Evolutionary conservation across 176 grass and related monocot species (phyloP), one percentile per base, ranked within the genome.

Genomic region (Leersia perrieri): DNA sequence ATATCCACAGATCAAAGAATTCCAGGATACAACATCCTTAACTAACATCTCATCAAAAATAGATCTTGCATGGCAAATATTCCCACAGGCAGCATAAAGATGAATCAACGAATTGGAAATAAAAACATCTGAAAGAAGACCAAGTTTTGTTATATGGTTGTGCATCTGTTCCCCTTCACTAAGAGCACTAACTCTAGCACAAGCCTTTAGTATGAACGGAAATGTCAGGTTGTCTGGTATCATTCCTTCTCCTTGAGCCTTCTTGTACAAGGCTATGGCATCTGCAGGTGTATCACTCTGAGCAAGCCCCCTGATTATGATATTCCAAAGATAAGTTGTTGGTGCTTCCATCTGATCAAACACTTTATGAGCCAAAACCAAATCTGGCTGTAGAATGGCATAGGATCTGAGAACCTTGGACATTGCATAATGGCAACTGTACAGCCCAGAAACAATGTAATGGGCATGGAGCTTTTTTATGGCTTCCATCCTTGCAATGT

Each of bases 1-100:
- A n/a, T 78, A 88, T 51, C 83, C 86, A 61, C 80, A 80, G 20
- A 94, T 77, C 75, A 94, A 74, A 0, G 79, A 70, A 70, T 87
- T 91, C 88, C 88, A 94, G 77, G 86, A 91, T 41, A 89, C 76
- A 1, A 82, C 70, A 87, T 94, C 89, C 84, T 76, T 84, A 75
- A 68, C 72, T 13, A 42, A 39, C 72, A 91, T 87, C 78, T 81
- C 88, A 64, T 88, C 62, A 68, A 89, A 89, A 40, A 89, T 14
- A 18, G 62, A 81, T 63, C 40, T 89, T 60, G 85, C 85, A 32
- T 23, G 58, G n/a, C 22, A 31, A 40, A 95, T 11, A 86, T 85
- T 75, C 36, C 73, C 70, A 58, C 83, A 88, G 20, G 36, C 35
- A 44, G 82, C 70, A 75, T 92, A 92, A 1, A 90, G 13, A 77